Conservation (phyloP, 352 stramenopile species). For the Phytophthora uliginosa region DNA sequence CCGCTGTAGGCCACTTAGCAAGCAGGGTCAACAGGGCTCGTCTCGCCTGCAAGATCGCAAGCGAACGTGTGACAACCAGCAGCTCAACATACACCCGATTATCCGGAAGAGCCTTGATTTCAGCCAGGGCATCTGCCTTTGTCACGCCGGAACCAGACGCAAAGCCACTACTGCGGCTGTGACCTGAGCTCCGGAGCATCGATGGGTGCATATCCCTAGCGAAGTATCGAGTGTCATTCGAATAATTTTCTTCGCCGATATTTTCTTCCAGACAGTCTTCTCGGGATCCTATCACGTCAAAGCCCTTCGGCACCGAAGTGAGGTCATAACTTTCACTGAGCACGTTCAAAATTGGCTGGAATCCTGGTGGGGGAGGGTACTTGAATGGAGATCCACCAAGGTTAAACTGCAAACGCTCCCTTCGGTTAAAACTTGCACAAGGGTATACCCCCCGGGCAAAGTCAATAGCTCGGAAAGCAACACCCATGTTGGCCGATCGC, state of each 20-base stretch:
- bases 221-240: conserved; percentile 84
- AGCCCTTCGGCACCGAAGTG: conserved; percentile 67
- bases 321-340: conserved; percentile 56
- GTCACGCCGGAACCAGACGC: conserved; percentile 48
- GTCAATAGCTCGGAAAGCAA: conserved; percentile 85
- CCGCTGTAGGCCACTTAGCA: conserved; percentile 74
- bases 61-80: conserved; percentile 75
- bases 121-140: conserved; percentile 75
- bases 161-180: conserved; percentile 58
- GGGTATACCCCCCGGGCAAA: conserved; percentile 89
- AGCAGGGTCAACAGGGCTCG: conserved; percentile 81
- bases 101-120: conserved; percentile 85
- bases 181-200: conserved; percentile 64
- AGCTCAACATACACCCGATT: conserved; percentile 84
- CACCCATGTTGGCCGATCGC: conserved; percentile 86
- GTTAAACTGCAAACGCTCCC: conserved; percentile 90
- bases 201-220: conserved; percentile 79
- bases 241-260: conserved; percentile 88
- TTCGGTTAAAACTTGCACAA: conserved; percentile 90
- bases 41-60: conserved; percentile 86
- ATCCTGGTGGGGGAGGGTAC: conserved; percentile 76
- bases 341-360: conserved; percentile 83
- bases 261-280: conserved; percentile 89
- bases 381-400: conserved; percentile 87
- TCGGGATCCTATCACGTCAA: conserved; percentile 78